These are phyloP conservation scores for Teunomyces atbi DNA, from an alignment of 805 yeast genomes.

Conservation along the genomic window DNA sequence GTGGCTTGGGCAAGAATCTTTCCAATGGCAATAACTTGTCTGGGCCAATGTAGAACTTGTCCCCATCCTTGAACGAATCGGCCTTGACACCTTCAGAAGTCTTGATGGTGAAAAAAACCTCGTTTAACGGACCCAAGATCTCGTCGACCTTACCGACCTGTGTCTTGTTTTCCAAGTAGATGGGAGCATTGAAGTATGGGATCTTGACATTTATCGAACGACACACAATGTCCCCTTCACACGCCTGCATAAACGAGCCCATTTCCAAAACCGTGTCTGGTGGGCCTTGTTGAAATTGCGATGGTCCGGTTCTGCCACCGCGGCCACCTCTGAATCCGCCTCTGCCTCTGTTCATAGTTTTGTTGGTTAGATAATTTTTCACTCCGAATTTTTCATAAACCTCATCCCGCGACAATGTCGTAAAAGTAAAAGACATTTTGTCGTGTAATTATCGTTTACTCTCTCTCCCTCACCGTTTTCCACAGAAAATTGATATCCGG, in stretches of 20 bases:
- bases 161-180: slow-evolving; percentile 92
- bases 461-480: too few species aligned
- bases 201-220: slow-evolving; percentile 90
- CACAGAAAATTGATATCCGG: too few species aligned
- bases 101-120: slow-evolving; percentile 95
- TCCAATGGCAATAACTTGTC: slow-evolving; percentile 95
- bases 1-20: slow-evolving; percentile 95
- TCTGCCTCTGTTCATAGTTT: slow-evolving; percentile 65
- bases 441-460: too few species aligned
- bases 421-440: background rate
- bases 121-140: slow-evolving; percentile 95
- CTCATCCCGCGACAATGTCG: slow-evolving; percentile 10
- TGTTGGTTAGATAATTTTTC: slow-evolving; percentile 9
- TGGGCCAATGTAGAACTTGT: slow-evolving; percentile 91
- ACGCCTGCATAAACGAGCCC: slow-evolving; percentile 89
- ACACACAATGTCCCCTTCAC: slow-evolving; percentile 97
- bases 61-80: slow-evolving; percentile 88
- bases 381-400: slow-evolving; percentile 4
- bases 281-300: slow-evolving; percentile 81
- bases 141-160: slow-evolving; percentile 98
- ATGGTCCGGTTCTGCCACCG: slow-evolving; percentile 71
- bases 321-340: slow-evolving; percentile 68
- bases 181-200: slow-evolving; percentile 98
- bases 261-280: slow-evolving; percentile 93
- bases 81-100: slow-evolving; percentile 97